A percentile compares a stretch with the other conserved stretches of the same genome.
Conservation (phyloP, 108 stramenopile genomes). For the Skeletonema menzelii region DNA sequence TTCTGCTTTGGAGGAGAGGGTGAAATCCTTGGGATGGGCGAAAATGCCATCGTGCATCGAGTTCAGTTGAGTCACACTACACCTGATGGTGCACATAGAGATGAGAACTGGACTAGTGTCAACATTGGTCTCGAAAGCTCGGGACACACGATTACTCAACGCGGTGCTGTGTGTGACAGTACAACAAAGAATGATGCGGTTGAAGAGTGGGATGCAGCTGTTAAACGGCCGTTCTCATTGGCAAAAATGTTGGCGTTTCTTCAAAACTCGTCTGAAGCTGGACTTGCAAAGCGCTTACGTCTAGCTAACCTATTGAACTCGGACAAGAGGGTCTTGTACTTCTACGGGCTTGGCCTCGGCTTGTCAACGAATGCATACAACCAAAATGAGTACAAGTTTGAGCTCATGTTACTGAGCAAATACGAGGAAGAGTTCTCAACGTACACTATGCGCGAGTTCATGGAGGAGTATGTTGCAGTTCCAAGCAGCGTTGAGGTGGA, state of each 20-base stretch:
- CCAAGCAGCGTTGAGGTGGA: slow-evolving; percentile 10
- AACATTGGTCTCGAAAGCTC: slow-evolving; percentile 42
- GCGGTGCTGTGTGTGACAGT: not conserved
- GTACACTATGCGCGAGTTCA: slow-evolving; percentile 71
- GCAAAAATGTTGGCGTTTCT: slow-evolving; percentile 71
- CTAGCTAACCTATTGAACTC: slow-evolving; percentile 65
- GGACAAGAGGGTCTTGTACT: slow-evolving; percentile 68
- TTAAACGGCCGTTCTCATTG: slow-evolving; percentile 68
- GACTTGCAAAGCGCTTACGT: slow-evolving; percentile 68
- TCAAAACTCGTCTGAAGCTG: slow-evolving; percentile 65
- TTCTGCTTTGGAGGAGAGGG: slow-evolving; percentile 72
- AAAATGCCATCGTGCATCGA: slow-evolving; percentile 76
- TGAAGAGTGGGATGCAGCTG: slow-evolving; percentile 70
- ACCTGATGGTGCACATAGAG: slow-evolving; percentile 43
- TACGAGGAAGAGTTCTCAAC: slow-evolving; percentile 75
- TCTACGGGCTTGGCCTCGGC: slow-evolving; percentile 75
- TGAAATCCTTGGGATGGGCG: slow-evolving; percentile 77
- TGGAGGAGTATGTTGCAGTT: slow-evolving; percentile 58
- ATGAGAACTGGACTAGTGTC: slow-evolving; percentile 46
- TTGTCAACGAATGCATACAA: slow-evolving; percentile 70
- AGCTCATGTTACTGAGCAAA: slow-evolving; percentile 59
- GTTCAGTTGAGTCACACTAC: slow-evolving; percentile 49
- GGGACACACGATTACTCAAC: not conserved
- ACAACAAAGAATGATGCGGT: not conserved
- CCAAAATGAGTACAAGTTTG: slow-evolving; percentile 69